Base-by-base conservation (phyloP, 768 basidiomycete species). In the Obba rivulosa region DNA sequence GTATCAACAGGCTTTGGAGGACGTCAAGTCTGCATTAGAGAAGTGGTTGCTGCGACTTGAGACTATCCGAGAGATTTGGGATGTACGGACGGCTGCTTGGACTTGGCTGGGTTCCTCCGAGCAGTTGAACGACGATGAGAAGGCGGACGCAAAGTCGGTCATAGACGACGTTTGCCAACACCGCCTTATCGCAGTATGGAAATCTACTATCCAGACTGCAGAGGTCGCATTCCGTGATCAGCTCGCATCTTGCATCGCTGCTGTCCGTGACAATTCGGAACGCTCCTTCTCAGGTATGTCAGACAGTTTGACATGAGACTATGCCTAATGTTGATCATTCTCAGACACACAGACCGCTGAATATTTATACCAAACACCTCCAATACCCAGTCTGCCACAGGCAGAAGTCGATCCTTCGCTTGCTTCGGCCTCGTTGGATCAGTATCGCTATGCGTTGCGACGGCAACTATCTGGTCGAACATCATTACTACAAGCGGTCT, bases 61-160 rank as follows among this genome's bases (percentile, higher is more conserved):
- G n/a, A 76, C 60, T 18, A 77, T 85, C 25, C 75, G 74, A 36
- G 84, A 84, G 35, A 76, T 90, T 8, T 92, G 90, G 89, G 75
- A 71, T 28, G 63, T 89, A n/a, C 73, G 87, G 39, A 64, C 66
- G 21, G 79, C 72, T 35, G 66, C 77, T 38, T 66, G 69, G 48
- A 73, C 66, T 40, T 80, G 75, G 74, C 61, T 81, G 22, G 45
- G 47, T 2, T 53, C 56, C 13, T 64, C 63, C 10, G 73, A 73
- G 14, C 63, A 63, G n/a, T 67, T 90, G 35, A 69, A 71, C 18
- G 59, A 62, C 2, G 42, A 62, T 17, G 87, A 94, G 64, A 69
- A 64, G 44, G 45, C 21, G 1, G 60, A 66, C 13, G 57, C 90
- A 3, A 62, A 62, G 24, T 57, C 58, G 8, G 60, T 78, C 24